A percentile compares a stretch with the other conserved stretches of the same genome.
phyloP scores from a whole-genome alignment of 2,329 filamentous ascomycete species.

The Macrophomina phaseolina region DNA sequence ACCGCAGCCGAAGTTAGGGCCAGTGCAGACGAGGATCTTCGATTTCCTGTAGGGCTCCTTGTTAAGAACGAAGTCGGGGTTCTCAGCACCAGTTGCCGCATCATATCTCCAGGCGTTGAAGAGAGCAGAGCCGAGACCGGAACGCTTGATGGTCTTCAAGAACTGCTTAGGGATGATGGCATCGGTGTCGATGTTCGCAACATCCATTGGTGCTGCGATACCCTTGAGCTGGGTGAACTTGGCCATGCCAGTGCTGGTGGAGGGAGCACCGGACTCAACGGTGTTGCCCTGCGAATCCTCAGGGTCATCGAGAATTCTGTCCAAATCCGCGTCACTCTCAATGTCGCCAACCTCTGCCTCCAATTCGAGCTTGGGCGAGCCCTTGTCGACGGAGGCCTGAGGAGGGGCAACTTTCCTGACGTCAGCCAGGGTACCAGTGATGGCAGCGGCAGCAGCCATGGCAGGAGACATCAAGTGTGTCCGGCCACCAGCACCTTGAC shows the following conservation, averaged over 20 bases:
- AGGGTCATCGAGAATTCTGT: constrained; percentile 66
- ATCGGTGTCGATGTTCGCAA: constrained; percentile 95
- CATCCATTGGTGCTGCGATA: constrained; percentile 84
- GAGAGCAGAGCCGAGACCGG: constrained; percentile 84
- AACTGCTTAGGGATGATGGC: constrained; percentile 99
- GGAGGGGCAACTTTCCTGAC: constrained; percentile 75
- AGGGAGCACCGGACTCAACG: constrained; percentile 54
- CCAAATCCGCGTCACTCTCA: constrained; percentile 66
- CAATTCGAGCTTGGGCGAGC: constrained; percentile 65
- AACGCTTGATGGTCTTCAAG: constrained; percentile 98
- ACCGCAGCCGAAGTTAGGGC: constrained; percentile 94
- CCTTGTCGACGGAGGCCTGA: constrained; percentile 49
- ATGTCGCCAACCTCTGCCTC: constrained; percentile 63
- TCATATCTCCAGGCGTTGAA: constrained; percentile 87
- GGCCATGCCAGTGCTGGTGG: constrained; percentile 69
- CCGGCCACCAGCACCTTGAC: constrained; percentile 87
- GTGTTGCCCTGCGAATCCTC: constrained; percentile 73
- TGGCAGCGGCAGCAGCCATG: constrained; percentile 91
- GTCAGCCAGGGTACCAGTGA: constrained; percentile 89
- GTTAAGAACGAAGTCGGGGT: constrained; percentile 87
- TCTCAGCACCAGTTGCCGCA: constrained; percentile 70
- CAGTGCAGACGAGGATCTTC: constrained; percentile 91
- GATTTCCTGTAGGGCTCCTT: constrained; percentile 80
- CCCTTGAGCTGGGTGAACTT: constrained; percentile 86
- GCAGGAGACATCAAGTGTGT: constrained; percentile 97